A percentile compares a stretch with the other conserved stretches of the same genome.
phyloP scores from a whole-genome alignment of 805 yeast genomes.

The Saccharomyces paradoxus region DNA sequence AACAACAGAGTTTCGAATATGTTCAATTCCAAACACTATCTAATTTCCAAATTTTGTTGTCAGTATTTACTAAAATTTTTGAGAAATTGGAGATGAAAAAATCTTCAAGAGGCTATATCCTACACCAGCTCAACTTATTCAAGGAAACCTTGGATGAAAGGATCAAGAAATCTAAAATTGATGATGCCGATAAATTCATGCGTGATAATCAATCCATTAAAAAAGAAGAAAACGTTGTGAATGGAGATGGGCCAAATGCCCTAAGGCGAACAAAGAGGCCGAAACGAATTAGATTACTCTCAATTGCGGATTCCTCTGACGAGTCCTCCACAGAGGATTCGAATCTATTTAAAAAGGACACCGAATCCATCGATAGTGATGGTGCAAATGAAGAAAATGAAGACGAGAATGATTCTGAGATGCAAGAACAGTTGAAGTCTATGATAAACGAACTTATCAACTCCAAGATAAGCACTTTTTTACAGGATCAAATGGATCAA shows the following conservation, averaged over 20 bases:
- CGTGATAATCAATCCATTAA: conserved; percentile 2
- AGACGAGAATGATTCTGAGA: conserved; percentile 7
- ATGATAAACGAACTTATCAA: conserved; percentile 24
- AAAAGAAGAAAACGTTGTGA: conserved; percentile 6
- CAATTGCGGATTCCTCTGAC: conserved; percentile 3
- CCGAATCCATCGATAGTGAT: conserved; percentile 1
- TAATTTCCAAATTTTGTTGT: conserved; percentile 20
- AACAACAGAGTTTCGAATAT: conserved; percentile 15
- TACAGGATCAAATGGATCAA: conserved; percentile 12
- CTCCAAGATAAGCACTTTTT: conserved; percentile 13
- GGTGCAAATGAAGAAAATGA: conserved; percentile 10
- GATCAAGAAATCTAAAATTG: conserved; percentile 10
- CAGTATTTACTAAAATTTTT: conserved; percentile 21
- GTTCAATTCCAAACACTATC: conserved; percentile 24
- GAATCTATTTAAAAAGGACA: background rate
- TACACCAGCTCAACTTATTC: conserved; percentile 18
- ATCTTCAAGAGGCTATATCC: conserved; percentile 19
- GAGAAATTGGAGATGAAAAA: conserved; percentile 23
- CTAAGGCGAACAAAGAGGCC: background rate
- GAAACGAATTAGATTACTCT: conserved; percentile 2
- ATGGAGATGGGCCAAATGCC: conserved; percentile 4
- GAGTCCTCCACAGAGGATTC: background rate
- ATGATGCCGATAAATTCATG: background rate
- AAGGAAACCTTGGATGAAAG: conserved; percentile 17
- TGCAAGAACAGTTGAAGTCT: conserved; percentile 23